Evolutionary conservation across 352 stramenopile genomes (phyloP).

Genomic region (Globisporangium emineosum): DNA sequence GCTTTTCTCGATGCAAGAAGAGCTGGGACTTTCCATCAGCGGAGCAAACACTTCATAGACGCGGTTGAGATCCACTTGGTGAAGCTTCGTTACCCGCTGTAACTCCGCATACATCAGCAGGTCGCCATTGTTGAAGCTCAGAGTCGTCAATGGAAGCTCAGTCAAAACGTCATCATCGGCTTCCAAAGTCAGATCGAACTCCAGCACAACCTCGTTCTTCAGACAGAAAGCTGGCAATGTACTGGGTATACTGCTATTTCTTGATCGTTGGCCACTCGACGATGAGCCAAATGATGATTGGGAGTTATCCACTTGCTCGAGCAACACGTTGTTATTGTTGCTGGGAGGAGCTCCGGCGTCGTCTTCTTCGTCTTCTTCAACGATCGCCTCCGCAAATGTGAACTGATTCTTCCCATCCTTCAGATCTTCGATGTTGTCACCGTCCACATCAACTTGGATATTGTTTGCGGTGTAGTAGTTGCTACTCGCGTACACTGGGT

Average conservation of each 20-base stretch:
- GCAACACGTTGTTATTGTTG: slow-evolving; percentile 14
- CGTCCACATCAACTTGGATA: slow-evolving; percentile 74
- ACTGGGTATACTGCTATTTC: slow-evolving; percentile 48
- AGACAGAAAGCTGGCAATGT: slow-evolving; percentile 67
- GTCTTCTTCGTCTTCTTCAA: slow-evolving; percentile 70
- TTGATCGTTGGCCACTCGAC: slow-evolving; percentile 48
- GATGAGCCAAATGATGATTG: slow-evolving; percentile 54
- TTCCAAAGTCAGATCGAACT: slow-evolving; percentile 80
- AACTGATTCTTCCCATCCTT: slow-evolving; percentile 41
- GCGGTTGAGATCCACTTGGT: slow-evolving; percentile 60
- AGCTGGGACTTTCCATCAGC: slow-evolving; percentile 50
- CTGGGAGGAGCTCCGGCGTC: slow-evolving; percentile 17
- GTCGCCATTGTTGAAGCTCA: slow-evolving; percentile 83
- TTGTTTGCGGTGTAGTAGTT: slow-evolving; percentile 87
- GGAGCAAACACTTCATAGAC: slow-evolving; percentile 75
- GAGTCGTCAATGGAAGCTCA: slow-evolving; percentile 58
- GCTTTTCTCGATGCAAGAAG: slow-evolving; percentile 74
- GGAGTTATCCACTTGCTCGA: slow-evolving; percentile 14
- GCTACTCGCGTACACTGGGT: slow-evolving; percentile 66
- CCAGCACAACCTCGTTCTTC: slow-evolving; percentile 82
- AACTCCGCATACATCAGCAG: slow-evolving; percentile 81
- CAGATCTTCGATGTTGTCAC: slow-evolving; percentile 30
- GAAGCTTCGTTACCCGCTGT: slow-evolving; percentile 68
- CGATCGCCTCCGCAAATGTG: slow-evolving; percentile 59
- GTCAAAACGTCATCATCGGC: slow-evolving; percentile 54